Evolutionary conservation across 306 rosid species (phyloP), one percentile per base, ranked within the genome.

Genomic region (Citrullus mucosospermus): DNA sequence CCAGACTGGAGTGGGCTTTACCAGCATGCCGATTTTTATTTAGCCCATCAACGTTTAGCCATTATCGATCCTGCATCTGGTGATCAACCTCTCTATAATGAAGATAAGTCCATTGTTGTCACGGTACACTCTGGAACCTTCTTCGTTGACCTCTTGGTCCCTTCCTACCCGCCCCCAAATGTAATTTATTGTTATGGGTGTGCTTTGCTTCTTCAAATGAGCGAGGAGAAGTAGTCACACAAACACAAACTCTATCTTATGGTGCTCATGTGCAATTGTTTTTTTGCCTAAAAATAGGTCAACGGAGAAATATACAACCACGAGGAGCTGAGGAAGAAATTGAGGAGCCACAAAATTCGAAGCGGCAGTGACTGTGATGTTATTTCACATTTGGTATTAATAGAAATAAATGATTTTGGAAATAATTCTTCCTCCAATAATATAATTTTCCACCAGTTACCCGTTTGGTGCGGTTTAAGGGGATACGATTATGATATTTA

Each of bases 1-100:
- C 98, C 98, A 10, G 99, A 96, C 32, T 96, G 98, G 99, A 91
- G 99, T 85, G 98, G 98, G 38, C 84, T 96, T 17, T 92, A 96
- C 58, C 97, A 92, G 79, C 89, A 91, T 55, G 91, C 90, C 28
- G 97, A 96, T 46, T 91, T 87, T 67, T 96, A 79, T 28, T 87
- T 96, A 86, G 89, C 99, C 28, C 99, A 96, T 84, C 99, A 96
- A 86, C 89, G 98, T 81, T 79, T 96, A 65, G 99, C 98, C 51
- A 88, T 96, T 48, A 87, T 96, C 76, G 99, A 91, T 85, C 99
- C 98, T 71, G 96, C 99, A 67, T 96, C 99, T 59, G 98, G 99
- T 16, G 99, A 96, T 90, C 99, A 96, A 81, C 99, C 99, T 55
- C 98, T 96, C 57, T 96, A 84, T 20, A 96, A 92, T 39, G 99